Evolutionary conservation across 257 asterid genomes (phyloP).

Genomic region (Solanum habrochaites): DNA sequence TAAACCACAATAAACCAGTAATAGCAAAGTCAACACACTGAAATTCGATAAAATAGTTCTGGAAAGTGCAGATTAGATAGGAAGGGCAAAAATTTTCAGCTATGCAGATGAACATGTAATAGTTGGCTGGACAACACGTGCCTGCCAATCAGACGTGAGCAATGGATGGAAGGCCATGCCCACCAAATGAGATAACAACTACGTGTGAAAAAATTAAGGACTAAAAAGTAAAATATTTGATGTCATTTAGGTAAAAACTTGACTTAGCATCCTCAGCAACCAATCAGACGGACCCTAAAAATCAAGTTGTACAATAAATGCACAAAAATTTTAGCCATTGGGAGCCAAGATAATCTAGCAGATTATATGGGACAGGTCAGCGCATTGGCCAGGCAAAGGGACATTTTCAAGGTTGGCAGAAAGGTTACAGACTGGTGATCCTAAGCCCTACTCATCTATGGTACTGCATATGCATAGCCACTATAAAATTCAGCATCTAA

Average conservation of each 20-base stretch:
- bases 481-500: neutral
- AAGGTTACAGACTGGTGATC: neutral
- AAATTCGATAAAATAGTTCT: neutral
- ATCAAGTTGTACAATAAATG: neutral
- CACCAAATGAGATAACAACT: neutral
- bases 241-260: neutral
- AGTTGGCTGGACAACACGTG: neutral
- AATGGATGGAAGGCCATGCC: neutral
- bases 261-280: neutral
- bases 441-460: neutral
- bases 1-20: conserved; percentile 23
- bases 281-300: neutral
- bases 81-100: neutral
- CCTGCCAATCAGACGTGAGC: neutral
- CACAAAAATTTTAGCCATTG: neutral
- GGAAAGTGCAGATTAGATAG: neutral
- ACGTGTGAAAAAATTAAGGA: neutral
- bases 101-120: neutral
- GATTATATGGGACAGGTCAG: neutral
- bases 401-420: neutral
- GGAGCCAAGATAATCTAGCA: neutral
- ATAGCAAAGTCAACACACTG: neutral
- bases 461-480: neutral
- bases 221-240: neutral
- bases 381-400: neutral